Conservation (phyloP, 148 eudicot genomes). For the Chenopodium album region DNA sequence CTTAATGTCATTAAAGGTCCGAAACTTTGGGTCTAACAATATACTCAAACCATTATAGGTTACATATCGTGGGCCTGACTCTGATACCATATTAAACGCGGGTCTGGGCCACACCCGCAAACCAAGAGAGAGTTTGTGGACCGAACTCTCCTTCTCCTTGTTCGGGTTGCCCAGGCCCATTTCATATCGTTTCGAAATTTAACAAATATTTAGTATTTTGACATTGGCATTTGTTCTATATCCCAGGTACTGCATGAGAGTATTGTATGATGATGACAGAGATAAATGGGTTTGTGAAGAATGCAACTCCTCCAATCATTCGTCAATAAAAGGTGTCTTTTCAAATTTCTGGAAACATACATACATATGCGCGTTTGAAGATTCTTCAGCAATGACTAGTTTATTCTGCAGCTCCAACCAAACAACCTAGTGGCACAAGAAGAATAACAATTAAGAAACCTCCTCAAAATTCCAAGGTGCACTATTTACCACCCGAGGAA, state of each 20-base stretch:
- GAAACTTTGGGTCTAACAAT: no score
- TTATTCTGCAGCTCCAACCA: slow-evolving; percentile 26
- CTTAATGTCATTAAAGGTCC: no score
- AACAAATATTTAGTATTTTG: not conserved
- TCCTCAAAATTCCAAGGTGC: slow-evolving; percentile 20
- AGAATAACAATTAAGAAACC: slow-evolving; percentile 17
- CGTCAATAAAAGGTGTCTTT: slow-evolving; percentile 10
- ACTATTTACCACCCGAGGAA: slow-evolving; percentile 16
- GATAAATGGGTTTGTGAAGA: slow-evolving; percentile 27
- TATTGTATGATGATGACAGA: slow-evolving; percentile 9
- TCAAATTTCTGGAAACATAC: not conserved
- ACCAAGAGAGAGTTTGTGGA: no score
- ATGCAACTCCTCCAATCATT: slow-evolving; percentile 11
- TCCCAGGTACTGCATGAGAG: slow-evolving; percentile 31
- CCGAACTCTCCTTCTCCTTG: no score
- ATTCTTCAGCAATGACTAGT: not conserved
- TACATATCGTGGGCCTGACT: no score
- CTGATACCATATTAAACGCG: no score
- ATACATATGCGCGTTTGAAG: not conserved
- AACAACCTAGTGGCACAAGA: not conserved
- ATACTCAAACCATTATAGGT: no score
- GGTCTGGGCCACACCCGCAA: no score
- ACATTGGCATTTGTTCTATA: not conserved
- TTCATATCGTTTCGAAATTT: not conserved
- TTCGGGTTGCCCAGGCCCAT: no score